These are phyloP conservation scores for Trichoderma sp. DNA, from an alignment of 2,329 filamentous ascomycete genomes.

Conservation along the genomic window DNA sequence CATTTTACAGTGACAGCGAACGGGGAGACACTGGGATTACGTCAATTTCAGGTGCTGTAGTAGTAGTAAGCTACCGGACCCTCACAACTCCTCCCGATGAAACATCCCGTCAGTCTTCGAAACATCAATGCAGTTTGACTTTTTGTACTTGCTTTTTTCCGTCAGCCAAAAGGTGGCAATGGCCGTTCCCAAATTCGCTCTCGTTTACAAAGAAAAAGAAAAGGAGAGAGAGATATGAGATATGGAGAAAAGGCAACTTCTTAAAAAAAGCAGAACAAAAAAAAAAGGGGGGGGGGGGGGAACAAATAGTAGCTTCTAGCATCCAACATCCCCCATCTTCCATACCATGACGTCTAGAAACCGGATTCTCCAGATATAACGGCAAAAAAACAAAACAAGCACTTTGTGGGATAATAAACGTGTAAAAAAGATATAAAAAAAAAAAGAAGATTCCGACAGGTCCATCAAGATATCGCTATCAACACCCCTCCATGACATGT, in stretches of 20 bases:
- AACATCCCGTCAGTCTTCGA: background rate
- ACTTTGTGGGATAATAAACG: background rate
- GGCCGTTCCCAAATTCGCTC: conserved; percentile 1
- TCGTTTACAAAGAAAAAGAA: background rate
- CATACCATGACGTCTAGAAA: conserved; percentile 17
- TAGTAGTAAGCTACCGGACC: background rate
- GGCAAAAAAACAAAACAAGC: background rate
- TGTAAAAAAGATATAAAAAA: background rate
- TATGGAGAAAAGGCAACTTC: background rate
- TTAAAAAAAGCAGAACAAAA: background rate
- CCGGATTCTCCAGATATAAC: conserved; percentile 4
- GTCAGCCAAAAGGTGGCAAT: background rate
- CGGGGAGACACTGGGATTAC: background rate
- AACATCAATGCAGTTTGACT: background rate
- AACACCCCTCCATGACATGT: conserved; percentile 18
- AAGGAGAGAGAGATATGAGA: background rate
- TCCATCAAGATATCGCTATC: conserved; percentile 20
- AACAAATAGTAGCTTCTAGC: conserved; percentile 14
- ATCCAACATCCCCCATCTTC: conserved; percentile 5
- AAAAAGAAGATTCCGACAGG: conserved; percentile 4
- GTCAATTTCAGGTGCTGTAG: background rate
- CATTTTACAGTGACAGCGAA: background rate
- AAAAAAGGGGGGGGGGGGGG: no score
- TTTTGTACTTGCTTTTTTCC: conserved; percentile 9
- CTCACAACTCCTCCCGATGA: background rate